Conservation (phyloP, 176 grass and related monocot genomes). For the Aegilops umbellulata region DNA sequence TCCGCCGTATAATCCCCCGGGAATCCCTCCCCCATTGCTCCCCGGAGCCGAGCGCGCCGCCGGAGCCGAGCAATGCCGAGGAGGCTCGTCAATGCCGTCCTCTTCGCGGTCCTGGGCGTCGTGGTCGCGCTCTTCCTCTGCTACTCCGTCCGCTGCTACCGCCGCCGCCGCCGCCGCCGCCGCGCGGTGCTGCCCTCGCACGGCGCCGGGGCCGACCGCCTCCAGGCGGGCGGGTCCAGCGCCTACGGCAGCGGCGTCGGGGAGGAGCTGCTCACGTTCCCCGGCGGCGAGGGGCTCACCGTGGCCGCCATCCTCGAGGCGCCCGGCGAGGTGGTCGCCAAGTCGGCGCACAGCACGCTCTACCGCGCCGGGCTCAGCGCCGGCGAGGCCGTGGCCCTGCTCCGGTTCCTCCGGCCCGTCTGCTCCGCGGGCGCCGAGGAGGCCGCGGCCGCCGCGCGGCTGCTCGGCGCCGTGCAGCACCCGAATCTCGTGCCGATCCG, state of each 20-base stretch:
- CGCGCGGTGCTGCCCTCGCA: constrained; percentile 35
- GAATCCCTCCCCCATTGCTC: background rate
- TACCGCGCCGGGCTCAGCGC: constrained; percentile 73
- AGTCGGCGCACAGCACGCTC: constrained; percentile 75
- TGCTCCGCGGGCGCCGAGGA: constrained; percentile 57
- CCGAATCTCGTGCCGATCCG: constrained; percentile 80
- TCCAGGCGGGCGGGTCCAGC: constrained; percentile 21
- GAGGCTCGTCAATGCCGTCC: constrained; percentile 36
- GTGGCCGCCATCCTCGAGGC: constrained; percentile 76
- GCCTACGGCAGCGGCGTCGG: constrained; percentile 30
- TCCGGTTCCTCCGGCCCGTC: constrained; percentile 73
- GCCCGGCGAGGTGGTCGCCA: constrained; percentile 88
- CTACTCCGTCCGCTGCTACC: constrained; percentile 41
- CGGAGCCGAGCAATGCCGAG: constrained; percentile 36
- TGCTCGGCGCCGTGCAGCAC: constrained; percentile 57
- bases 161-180: constrained; percentile 21
- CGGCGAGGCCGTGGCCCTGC: constrained; percentile 49
- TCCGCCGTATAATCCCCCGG: background rate
- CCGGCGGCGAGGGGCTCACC: constrained; percentile 77
- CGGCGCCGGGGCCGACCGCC: constrained; percentile 31
- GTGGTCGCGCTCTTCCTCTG: constrained; percentile 26
- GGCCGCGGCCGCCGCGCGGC: constrained; percentile 42
- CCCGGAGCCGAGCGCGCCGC: constrained; percentile 7
- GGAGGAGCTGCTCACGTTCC: constrained; percentile 70
- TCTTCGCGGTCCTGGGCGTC: constrained; percentile 39